Evolutionary conservation across 371 early-diverging fungal genomes (phyloP).

Genomic region (Catenaria anguillulae): DNA sequence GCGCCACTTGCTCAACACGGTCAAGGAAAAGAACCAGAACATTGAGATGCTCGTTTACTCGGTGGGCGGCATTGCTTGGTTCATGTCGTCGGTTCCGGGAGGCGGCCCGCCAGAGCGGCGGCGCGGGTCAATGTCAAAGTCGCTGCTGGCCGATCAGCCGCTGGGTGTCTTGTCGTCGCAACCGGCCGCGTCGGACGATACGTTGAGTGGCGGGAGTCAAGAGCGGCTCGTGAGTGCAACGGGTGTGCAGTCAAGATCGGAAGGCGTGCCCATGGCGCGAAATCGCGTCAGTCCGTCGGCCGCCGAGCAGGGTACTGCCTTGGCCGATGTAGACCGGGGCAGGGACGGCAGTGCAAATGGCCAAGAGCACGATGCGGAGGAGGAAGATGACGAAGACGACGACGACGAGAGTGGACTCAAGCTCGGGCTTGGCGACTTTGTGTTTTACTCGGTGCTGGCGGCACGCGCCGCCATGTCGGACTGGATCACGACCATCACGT

Average conservation of each 20-base stretch:
- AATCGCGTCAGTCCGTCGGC: neutral
- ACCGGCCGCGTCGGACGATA: neutral
- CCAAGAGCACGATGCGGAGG: no score
- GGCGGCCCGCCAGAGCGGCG: no score
- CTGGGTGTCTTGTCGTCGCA: neutral
- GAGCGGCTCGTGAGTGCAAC: no score
- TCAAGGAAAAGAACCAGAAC: slow-evolving; percentile 40
- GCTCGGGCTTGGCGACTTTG: slow-evolving; percentile 77
- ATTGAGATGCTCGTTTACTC: slow-evolving; percentile 10
- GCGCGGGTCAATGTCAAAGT: no score
- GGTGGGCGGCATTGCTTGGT: slow-evolving; percentile 33
- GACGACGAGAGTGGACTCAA: slow-evolving; percentile 39
- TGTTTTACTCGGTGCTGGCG: slow-evolving; percentile 72
- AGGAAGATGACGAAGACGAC: slow-evolving; percentile 11
- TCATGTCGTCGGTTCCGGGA: slow-evolving; percentile 37
- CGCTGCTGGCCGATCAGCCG: neutral
- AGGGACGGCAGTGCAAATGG: no score
- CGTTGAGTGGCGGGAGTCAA: no score
- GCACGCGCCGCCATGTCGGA: slow-evolving; percentile 64
- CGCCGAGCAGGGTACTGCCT: no score
- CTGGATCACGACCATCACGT: slow-evolving; percentile 71
- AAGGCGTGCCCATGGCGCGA: no score
- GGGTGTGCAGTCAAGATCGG: no score
- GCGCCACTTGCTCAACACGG: slow-evolving; percentile 59
- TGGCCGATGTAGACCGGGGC: no score